Base-by-base conservation (phyloP, 2,329 filamentous ascomycete species). In the Achaetomium macrosporum region DNA sequence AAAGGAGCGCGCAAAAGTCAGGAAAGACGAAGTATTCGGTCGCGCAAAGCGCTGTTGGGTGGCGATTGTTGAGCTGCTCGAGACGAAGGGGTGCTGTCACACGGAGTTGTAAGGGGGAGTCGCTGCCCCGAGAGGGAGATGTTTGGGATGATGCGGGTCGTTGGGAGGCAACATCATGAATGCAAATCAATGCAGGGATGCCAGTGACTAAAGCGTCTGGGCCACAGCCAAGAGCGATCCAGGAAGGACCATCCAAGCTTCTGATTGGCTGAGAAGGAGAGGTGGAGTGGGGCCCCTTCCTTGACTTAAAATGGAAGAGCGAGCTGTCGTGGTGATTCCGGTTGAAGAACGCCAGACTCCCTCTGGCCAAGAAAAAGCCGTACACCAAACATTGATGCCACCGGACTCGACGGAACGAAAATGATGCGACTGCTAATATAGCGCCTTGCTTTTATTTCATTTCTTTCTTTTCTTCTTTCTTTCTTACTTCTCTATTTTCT, bases 1-100 rank as follows among this genome's bases (percentile, higher is more conserved):
- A 63, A 67, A 65, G 60, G 65, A 66, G 64, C 58, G 66, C 63
- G 65, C 63, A 57, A 65, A 65, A 55, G 56, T 60, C 62, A 63
- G 31, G 47, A 45, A 15, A 41, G n/a, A 4, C 57, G 50, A 53
- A 53, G 44, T 41, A 51, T 50, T 53, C 50, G 49, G 49, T 55
- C 45, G 54, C 50, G 58, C 54, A 57, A 42, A 45, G 49, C 53
- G 53, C 57, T 53, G 52, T 30, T 51, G 51, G 53, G 46, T 50
- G 55, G 57, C 61, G 62, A 57, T 59, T 57, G 62, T 53, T 43
- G 61, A 55, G 58, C 57, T 62, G 59, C 57, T 58, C 54, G 59
- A 59, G 54, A 55, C 43, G 51, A 58, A 51, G 56, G 54, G 42
- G 57, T 54, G 55, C 57, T 58, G 58, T 61, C 58, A 58, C 57